Percentiles rank a stretch among this genome's conserved stretches.
These are phyloP conservation scores for Penicillium mononematosum DNA, from an alignment of 495 filamentous ascomycete genomes.

Conservation along the genomic window DNA sequence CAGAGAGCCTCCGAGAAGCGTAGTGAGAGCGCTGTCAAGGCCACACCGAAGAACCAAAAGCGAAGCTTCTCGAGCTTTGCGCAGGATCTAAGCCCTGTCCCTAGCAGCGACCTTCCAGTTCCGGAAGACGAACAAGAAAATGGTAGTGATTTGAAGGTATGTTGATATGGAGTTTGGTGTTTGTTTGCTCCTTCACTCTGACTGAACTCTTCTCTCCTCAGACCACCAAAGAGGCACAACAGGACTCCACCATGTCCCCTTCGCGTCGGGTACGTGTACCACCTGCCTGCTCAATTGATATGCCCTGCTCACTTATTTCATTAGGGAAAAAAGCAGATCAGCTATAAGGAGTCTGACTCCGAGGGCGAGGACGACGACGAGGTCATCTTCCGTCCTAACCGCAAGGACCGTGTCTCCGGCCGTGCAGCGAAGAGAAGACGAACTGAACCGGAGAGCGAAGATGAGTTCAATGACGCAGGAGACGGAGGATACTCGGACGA, in stretches of 20 bases:
- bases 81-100: slow-evolving; percentile 66
- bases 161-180: slow-evolving; percentile 2
- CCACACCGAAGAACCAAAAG: slow-evolving; percentile 32
- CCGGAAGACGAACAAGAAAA: slow-evolving; percentile 40
- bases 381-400: slow-evolving; percentile 45
- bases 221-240: slow-evolving; percentile 19
- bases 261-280: slow-evolving; percentile 44
- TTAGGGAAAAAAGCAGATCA: slow-evolving; percentile 49
- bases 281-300: not conserved
- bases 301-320: slow-evolving; percentile 10
- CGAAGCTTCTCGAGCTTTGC: slow-evolving; percentile 44
- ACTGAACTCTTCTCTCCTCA: slow-evolving; percentile 17
- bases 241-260: slow-evolving; percentile 37
- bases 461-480: slow-evolving; percentile 64
- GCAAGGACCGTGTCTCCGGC: slow-evolving; percentile 33
- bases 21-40: slow-evolving; percentile 26
- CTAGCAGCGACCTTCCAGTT: slow-evolving; percentile 68
- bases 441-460: slow-evolving; percentile 55
- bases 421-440: slow-evolving; percentile 52
- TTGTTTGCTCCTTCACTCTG: slow-evolving; percentile 9
- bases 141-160: slow-evolving; percentile 27
- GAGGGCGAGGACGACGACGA: slow-evolving; percentile 59
- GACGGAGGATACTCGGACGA: slow-evolving; percentile 56
- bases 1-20: slow-evolving; percentile 41
- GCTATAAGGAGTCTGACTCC: slow-evolving; percentile 50